These are phyloP conservation scores for Hanseniaspora lindneri DNA, from an alignment of 805 yeast species.

Conservation along the genomic window DNA sequence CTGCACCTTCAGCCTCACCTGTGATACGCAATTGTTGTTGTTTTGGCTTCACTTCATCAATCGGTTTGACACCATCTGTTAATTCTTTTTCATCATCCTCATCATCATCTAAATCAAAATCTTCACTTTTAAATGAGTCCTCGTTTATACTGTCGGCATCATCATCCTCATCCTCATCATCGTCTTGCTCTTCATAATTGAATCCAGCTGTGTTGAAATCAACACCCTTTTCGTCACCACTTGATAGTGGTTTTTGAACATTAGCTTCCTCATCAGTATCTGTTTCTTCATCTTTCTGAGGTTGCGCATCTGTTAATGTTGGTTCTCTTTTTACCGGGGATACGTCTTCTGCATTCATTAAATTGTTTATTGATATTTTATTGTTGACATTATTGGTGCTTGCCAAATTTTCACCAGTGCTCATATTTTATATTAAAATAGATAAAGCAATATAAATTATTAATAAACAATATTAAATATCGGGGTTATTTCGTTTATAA, in stretches of 20 bases:
- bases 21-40: too few species aligned
- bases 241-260: slow-evolving; percentile 24
- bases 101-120: slow-evolving; percentile 5
- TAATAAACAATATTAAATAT: too few species aligned
- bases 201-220: slow-evolving; percentile 22
- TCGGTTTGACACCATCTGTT: too few species aligned
- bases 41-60: too few species aligned
- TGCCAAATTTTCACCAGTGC: neutral
- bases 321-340: slow-evolving; percentile 19
- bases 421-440: neutral
- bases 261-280: slow-evolving; percentile 28
- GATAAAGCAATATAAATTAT: neutral
- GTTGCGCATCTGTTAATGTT: slow-evolving; percentile 2
- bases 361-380: slow-evolving; percentile 26
- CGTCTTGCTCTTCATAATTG: slow-evolving; percentile 27
- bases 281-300: slow-evolving; percentile 24
- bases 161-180: slow-evolving; percentile 11
- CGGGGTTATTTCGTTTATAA: too few species aligned
- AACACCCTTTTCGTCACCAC: slow-evolving; percentile 26
- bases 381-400: too few species aligned
- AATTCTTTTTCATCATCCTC: too few species aligned
- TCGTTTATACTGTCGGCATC: slow-evolving; percentile 7
- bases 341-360: slow-evolving; percentile 30
- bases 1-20: too few species aligned
- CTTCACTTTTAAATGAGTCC: slow-evolving; percentile 10